Evolutionary conservation across 73 alveolate genomes (phyloP).

Genomic region (Diophrys sp.): DNA sequence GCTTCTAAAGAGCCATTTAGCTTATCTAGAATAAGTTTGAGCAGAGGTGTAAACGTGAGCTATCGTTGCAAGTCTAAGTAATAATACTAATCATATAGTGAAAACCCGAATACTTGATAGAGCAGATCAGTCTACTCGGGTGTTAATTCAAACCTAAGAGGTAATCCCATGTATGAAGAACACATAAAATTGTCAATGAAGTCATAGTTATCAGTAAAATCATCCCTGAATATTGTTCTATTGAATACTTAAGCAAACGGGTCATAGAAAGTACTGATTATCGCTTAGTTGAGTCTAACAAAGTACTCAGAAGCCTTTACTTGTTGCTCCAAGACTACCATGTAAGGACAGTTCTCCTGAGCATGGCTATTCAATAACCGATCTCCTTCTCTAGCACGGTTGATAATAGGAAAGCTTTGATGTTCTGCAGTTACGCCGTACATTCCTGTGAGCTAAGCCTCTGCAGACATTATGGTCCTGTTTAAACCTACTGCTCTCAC

Average conservation of each 20-base stretch:
- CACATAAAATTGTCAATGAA: not conserved
- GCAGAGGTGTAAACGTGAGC: not conserved
- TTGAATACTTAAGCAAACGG: not conserved
- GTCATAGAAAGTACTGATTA: not conserved
- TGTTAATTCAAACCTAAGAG: not conserved
- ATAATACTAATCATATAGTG: not conserved
- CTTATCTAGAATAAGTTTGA: no score
- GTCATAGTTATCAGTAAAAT: not conserved
- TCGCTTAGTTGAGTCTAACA: no score
- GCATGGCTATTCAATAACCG: not conserved
- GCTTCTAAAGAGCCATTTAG: no score
- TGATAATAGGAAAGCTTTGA: not conserved
- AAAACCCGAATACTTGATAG: not conserved
- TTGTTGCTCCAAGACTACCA: no score
- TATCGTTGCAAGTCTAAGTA: not conserved
- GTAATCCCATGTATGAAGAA: not conserved
- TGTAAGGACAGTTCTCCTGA: not conserved
- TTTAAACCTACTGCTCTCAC: not conserved
- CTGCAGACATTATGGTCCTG: not conserved
- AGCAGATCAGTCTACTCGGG: not conserved
- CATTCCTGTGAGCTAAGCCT: not conserved
- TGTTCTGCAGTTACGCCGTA: not conserved
- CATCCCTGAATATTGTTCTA: not conserved
- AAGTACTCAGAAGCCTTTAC: not conserved
- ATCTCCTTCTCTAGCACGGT: not conserved